phyloP scores from a whole-genome alignment of 805 yeast species.

The Barnettozyma botsteinii region DNA sequence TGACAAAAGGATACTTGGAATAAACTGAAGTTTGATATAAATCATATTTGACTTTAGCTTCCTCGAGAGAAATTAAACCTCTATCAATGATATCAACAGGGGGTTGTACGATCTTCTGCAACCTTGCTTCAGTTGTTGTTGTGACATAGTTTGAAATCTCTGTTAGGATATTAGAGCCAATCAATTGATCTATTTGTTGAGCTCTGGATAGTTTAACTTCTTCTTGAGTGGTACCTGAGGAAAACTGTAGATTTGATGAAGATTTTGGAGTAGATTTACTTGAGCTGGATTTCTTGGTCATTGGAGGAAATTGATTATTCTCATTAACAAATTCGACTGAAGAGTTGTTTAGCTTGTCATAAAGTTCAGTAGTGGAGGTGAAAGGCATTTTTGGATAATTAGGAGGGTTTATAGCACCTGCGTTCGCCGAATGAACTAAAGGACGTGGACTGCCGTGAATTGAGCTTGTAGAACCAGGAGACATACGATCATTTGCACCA shows the following conservation, averaged over 20 bases:
- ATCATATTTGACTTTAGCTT: slow-evolving; percentile 51
- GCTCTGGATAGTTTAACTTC: slow-evolving; percentile 18
- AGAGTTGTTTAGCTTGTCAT: neutral
- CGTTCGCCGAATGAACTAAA: slow-evolving; percentile 1
- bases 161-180: slow-evolving; percentile 34
- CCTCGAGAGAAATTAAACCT: slow-evolving; percentile 52
- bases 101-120: slow-evolving; percentile 13
- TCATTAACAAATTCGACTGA: slow-evolving; percentile 9
- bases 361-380: no score
- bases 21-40: slow-evolving; percentile 44
- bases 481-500: slow-evolving; percentile 5
- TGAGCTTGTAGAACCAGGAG: slow-evolving; percentile 4
- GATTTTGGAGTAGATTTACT: neutral
- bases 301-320: slow-evolving; percentile 4
- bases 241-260: neutral
- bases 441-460: slow-evolving; percentile 7
- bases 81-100: slow-evolving; percentile 46
- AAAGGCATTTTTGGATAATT: slow-evolving; percentile 3
- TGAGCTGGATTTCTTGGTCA: neutral
- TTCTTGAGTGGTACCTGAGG: neutral
- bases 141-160: slow-evolving; percentile 42
- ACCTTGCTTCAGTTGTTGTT: slow-evolving; percentile 34
- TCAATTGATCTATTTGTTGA: slow-evolving; percentile 37
- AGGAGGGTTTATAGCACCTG: slow-evolving; percentile 4
- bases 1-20: slow-evolving; percentile 51